Conservation (phyloP, 805 yeast species). For the Cyberlindnera maritima region DNA sequence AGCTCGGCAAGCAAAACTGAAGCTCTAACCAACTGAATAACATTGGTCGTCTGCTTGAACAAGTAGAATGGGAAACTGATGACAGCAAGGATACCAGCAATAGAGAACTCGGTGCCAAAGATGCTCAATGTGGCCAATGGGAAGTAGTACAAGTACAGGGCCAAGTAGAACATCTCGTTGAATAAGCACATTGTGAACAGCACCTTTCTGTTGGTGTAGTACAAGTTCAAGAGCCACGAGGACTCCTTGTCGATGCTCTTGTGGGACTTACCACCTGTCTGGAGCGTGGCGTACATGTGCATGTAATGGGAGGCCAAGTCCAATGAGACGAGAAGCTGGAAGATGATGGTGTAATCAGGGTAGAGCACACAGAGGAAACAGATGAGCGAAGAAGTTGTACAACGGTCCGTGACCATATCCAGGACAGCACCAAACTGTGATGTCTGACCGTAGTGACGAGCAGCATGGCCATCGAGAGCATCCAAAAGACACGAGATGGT, state of each 20-base stretch:
- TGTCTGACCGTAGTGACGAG: conserved; percentile 83
- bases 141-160: conserved; percentile 76
- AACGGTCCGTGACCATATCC: conserved; percentile 98
- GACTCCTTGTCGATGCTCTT: conserved; percentile 73
- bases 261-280: conserved; percentile 77
- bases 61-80: conserved; percentile 81
- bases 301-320: conserved; percentile 93
- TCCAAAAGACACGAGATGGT: conserved; percentile 88
- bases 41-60: conserved; percentile 87
- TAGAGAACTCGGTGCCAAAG: conserved; percentile 42
- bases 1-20: conserved; percentile 72
- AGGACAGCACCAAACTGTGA: conserved; percentile 93
- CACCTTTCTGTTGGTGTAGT: conserved; percentile 82
- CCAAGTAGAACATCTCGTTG: conserved; percentile 90
- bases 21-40: conserved; percentile 85
- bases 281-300: conserved; percentile 95
- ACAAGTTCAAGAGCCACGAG: conserved; percentile 71
- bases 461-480: conserved; percentile 96
- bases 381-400: conserved; percentile 91
- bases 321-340: conserved; percentile 82
- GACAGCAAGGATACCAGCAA: conserved; percentile 57
- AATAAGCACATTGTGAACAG: conserved; percentile 88
- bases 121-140: conserved; percentile 28
- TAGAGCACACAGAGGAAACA: conserved; percentile 80
- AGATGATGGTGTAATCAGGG: conserved; percentile 54